Base-by-base conservation (phyloP, 768 basidiomycete species). In the Pleurotus pulmonarius region DNA sequence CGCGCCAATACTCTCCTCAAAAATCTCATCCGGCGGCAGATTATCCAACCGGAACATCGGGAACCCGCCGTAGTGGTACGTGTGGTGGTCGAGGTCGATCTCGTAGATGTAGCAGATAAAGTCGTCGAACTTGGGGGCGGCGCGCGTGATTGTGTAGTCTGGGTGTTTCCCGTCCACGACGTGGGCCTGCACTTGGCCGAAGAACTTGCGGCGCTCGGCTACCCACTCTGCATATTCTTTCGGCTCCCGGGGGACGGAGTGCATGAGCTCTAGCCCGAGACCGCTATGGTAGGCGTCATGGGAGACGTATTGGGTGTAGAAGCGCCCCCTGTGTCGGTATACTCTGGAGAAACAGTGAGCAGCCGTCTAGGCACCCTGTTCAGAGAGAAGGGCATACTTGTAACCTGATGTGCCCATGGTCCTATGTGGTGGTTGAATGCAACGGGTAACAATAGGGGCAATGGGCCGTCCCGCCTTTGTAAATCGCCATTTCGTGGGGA, bases 51-150 rank as follows among this genome's bases (percentile, higher is more conserved):
- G 55, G 37, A 56, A 47, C 18, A 47, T 26, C 8, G 55, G 55
- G 41, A 45, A 45, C 16, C 55, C 44, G 18, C 38, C 18, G 13
- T 46, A 9, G 40, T 15, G 47, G 34, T 46, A 56, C 15, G 37
- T 38, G 13, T 46, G 25, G 41, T 46, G 26, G 29, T 56, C 55
- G 45, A 56, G 55, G 25, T 56, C 55, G 25, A 56, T 45, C 16
- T 56, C 55, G n/a, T 38, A 46, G 43, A 55, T 24, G 13, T 39
- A 34, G 5, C 24, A 24, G 22, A 49, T 15, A 12, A 26, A 49
- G 48, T n/a, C 25, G 15, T n/a, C 62, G 41, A 16, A 13, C 34
- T 7, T 5, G 18, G 22, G 55, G 29, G 44, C 9, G 2, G 24
- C 25, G 38, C 8, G 62, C 54, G 12, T 13, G 20, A 53, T 43